Percentiles rank a stretch among this genome's conserved stretches.
These are phyloP conservation scores for Jasminum sambac DNA, from an alignment of 257 asterid species.

Conservation along the genomic window DNA sequence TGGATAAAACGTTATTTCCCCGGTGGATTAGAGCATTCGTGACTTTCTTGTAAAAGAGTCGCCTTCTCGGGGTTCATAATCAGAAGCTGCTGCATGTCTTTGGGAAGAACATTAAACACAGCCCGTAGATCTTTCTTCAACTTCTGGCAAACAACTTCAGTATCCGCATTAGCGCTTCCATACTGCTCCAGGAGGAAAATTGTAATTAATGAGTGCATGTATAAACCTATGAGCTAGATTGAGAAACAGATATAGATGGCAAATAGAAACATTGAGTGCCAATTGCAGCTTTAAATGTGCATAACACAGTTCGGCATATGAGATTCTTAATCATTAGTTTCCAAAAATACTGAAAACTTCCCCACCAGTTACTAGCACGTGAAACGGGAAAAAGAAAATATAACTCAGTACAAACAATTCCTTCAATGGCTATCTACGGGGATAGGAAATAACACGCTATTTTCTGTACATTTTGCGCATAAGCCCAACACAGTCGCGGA, in stretches of 20 bases:
- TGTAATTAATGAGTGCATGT: conserved; percentile 13
- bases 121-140: conserved; percentile 74
- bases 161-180: conserved; percentile 54
- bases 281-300: conserved; percentile 13
- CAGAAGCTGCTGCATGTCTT: conserved; percentile 83
- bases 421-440: not conserved
- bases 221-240: not conserved
- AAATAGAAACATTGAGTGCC: not conserved
- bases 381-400: not conserved
- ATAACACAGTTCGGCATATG: not conserved
- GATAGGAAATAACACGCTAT: not conserved
- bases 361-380: not conserved
- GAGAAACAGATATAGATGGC: not conserved
- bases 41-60: conserved; percentile 50
- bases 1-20: conserved; percentile 26
- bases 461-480: not conserved
- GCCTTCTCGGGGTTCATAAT: conserved; percentile 80
- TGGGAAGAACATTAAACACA: conserved; percentile 68
- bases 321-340: not conserved
- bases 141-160: conserved; percentile 60
- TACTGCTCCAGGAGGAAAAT: conserved; percentile 44
- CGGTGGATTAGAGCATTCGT: conserved; percentile 26
- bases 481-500: not conserved
- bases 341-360: not conserved
- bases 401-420: not conserved